A percentile compares a stretch with the other conserved stretches of the same genome.
These are phyloP conservation scores for Aspergillus sp. DNA, from an alignment of 2,329 filamentous ascomycete species.

Conservation along the genomic window DNA sequence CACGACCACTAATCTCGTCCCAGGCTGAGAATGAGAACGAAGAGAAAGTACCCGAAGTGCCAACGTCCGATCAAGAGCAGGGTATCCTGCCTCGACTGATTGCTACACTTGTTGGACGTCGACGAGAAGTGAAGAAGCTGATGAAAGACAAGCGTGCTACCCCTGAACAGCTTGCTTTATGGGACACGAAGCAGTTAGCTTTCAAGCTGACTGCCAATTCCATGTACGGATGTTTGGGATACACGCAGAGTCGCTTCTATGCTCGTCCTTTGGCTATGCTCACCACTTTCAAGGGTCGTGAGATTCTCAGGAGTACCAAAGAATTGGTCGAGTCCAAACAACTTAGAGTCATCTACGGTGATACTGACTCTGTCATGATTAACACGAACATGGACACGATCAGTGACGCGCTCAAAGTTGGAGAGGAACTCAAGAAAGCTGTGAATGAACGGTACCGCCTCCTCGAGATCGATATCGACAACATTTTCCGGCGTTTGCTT, in stretches of 20 bases:
- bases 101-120: constrained; percentile 81
- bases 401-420: constrained; percentile 83
- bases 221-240: constrained; percentile 98
- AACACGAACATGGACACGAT: constrained; percentile 97
- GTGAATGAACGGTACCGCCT: constrained; percentile 93
- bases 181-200: constrained; percentile 97
- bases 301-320: constrained; percentile 94
- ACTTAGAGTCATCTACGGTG: constrained; percentile 94
- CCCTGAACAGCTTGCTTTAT: constrained; percentile 80
- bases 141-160: constrained; percentile 95
- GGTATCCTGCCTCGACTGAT: constrained; percentile 90
- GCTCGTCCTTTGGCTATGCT: constrained; percentile 91
- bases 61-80: constrained; percentile 66
- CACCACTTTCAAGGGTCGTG: constrained; percentile 94
- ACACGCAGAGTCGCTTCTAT: constrained; percentile 95
- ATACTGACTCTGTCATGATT: constrained; percentile 99
- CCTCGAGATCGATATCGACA: constrained; percentile 97
- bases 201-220: constrained; percentile 97
- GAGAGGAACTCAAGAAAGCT: constrained; percentile 88
- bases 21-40: constrained; percentile 66
- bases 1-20: constrained; percentile 13
- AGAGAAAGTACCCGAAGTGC: constrained; percentile 85
- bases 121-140: constrained; percentile 87
- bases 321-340: constrained; percentile 88
- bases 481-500: constrained; percentile 88